Evolutionary conservation across 1,139 yeast genomes (phyloP), one percentile per base, ranked within the genome.

Genomic region (Lodderomyces jiufengensis): DNA sequence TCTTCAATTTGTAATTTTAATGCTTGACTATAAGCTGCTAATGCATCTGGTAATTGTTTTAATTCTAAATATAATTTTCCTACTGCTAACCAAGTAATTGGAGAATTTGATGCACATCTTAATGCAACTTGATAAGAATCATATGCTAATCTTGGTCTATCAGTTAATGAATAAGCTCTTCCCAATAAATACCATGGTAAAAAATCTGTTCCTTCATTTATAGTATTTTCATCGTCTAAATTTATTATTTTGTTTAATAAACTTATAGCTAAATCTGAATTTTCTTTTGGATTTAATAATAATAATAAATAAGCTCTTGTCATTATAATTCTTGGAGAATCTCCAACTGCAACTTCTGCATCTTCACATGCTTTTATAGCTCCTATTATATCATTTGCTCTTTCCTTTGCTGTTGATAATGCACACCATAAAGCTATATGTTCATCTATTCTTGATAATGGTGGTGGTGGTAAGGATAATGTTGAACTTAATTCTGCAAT

Each of bases 1-100:
- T 71, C 77, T 33, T 74, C 78, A 36, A 65, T 62, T 46, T 72
- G 74, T 18, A 76, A 54, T 32, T 78, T 59, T 25, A 78, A 66
- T 2, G 84, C 84, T 52, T 79, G 84, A 1, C 82, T 73, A 51
- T 77, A 80, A 2, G 85, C 85, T 5, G 82, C 79, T 34, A 80
- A 58, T 0, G 86, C 80, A 49, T 80, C 86, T 3, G 80, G 74
- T 20, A 80, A 55, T 53, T 80, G 86, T 36, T 74, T 73, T 47
- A 78, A 60, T 43, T 71, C 72, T 40, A 80, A 55, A 49, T 80
- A 80, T 34, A 80, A 58, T 20, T 75, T 69, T 1, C 85, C 87
- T 16, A 80, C 78, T 0, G 82, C 78, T 27, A 80, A 55, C 87
- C 86, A 80, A 7, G 82, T 74, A 36, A 77, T 61, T 12, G 84